Evolutionary conservation across 2,329 filamentous ascomycete species (phyloP).

Genomic region (Aurifilum marmelostoma): DNA sequence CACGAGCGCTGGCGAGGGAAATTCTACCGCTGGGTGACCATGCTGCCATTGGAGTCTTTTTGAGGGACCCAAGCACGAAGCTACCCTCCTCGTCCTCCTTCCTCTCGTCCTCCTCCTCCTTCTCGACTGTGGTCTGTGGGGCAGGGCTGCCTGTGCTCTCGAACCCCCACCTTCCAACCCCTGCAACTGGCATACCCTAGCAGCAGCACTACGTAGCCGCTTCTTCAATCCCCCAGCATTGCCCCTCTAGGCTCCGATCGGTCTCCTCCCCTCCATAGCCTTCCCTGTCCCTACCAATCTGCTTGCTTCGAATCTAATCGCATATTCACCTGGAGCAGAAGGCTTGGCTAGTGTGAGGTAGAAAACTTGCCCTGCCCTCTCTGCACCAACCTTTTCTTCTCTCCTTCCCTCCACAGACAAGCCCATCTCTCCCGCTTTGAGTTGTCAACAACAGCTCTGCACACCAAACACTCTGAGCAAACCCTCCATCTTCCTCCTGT

Average conservation of each 20-base stretch:
- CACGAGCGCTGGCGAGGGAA: neutral
- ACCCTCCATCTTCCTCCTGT: neutral
- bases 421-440: constrained; percentile 13
- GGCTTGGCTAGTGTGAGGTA: constrained; percentile 19
- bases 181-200: neutral
- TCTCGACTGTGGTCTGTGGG: constrained; percentile 7
- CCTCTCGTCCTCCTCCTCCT: constrained; percentile 10
- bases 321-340: constrained; percentile 24
- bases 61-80: neutral
- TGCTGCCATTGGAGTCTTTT: neutral
- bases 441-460: constrained; percentile 11
- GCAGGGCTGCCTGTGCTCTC: neutral
- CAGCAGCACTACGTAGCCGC: neutral
- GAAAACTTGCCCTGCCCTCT: constrained; percentile 7
- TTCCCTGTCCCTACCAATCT: constrained; percentile 10
- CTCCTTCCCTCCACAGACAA: constrained; percentile 15
- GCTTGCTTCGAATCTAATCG: constrained; percentile 17
- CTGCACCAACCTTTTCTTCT: constrained; percentile 7
- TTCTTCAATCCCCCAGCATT: constrained; percentile 14
- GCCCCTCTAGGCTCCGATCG: constrained; percentile 23
- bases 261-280: constrained; percentile 7
- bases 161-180: constrained; percentile 11
- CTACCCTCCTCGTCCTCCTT: constrained; percentile 2
- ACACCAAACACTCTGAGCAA: constrained; percentile 2
- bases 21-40: neutral